Percentiles rank a stretch among this genome's conserved stretches.
Evolutionary conservation across 495 filamentous ascomycete species (phyloP).

Genomic region (Aspergillus campestris): DNA sequence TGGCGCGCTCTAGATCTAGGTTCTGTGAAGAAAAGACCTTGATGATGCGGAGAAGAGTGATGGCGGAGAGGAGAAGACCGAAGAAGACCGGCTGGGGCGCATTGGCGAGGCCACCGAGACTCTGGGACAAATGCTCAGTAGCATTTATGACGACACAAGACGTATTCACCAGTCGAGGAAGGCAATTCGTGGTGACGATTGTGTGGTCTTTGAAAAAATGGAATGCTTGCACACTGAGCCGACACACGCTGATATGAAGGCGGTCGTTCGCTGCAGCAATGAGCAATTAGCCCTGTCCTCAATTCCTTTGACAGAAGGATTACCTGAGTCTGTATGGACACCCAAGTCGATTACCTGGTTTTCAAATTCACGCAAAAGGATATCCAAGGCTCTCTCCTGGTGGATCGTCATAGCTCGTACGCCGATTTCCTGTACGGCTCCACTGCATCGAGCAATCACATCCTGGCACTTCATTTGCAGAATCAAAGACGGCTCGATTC

Average conservation of each 20-base stretch:
- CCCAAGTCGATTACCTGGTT: constrained; percentile 26
- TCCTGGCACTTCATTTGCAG: constrained; percentile 30
- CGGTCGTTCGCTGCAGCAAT: constrained; percentile 20
- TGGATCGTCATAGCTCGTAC: constrained; percentile 29
- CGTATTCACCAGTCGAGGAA: constrained; percentile 24
- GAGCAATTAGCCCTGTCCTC: not conserved
- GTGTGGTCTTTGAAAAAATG: constrained; percentile 36
- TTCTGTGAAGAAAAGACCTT: constrained; percentile 23
- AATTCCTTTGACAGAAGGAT: not conserved
- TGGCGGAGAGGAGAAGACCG: constrained; percentile 25
- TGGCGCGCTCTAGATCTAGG: constrained; percentile 27
- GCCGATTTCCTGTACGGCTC: constrained; percentile 27
- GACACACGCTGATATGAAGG: constrained; percentile 24
- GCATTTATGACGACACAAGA: constrained; percentile 30
- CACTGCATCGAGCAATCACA: constrained; percentile 27
- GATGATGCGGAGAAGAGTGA: constrained; percentile 30
- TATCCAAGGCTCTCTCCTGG: constrained; percentile 29
- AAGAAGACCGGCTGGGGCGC: constrained; percentile 25
- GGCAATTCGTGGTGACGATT: constrained; percentile 18
- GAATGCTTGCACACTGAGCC: constrained; percentile 31
- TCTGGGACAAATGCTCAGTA: constrained; percentile 16
- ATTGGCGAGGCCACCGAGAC: constrained; percentile 14
- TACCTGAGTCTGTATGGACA: constrained; percentile 22
- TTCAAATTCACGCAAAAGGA: constrained; percentile 30
- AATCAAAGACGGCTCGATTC: constrained; percentile 22